Base-by-base conservation (phyloP, 192 early-diverging fungal species). In the Backusella tarrabulga region DNA sequence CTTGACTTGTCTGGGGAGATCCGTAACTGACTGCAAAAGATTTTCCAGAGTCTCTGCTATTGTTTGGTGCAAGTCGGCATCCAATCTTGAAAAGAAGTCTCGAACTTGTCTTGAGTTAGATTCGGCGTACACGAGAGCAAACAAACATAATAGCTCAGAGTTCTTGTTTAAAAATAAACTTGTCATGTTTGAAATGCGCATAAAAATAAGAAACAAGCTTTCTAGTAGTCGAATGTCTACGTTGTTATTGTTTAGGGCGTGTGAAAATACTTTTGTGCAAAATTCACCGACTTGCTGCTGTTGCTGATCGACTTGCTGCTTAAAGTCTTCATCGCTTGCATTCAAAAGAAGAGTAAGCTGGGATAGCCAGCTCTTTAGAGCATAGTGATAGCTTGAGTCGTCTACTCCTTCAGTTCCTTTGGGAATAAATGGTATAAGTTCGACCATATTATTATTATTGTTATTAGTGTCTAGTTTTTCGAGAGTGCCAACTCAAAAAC, bases 371-470 rank as follows among this genome's bases (percentile, higher is more conserved):
- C 35, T 40, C n/a, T 70, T 35, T 5, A 70, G 23, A 3, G 68
- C 68, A 21, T 23, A 21, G 15, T 70, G 21, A 35, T 35, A 70
- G 34, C 4, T 23, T 40, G 36, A 11, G 2, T 70, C n/a, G n/a
- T 23, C 38, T 19, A 70, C 38, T 12, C 68, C 68, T 70, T 36
- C 7, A 23, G 36, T 70, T n/a, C 36, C 35, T 40, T 35, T 23
- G 9, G 68, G 68, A 70, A 70, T 40, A 38, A 70, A 70, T 11
- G 68, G 68, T 23, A 70, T 70, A 38, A 70, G 38, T 26, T 70
- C 68, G 5, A 70, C 9, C 68, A 70, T 70, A 29, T n/a, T n/a
- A 6, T n/a, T 44, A 14, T 50, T n/a, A 9, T 40, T 40, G 6
- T 9, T 40, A 9, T 40, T 40, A 9, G 38, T 17, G 15, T 50